A percentile compares a stretch with the other conserved stretches of the same genome.
Evolutionary conservation across 331 rosid species (phyloP).

Genomic region (Erythrophleum ivorense): DNA sequence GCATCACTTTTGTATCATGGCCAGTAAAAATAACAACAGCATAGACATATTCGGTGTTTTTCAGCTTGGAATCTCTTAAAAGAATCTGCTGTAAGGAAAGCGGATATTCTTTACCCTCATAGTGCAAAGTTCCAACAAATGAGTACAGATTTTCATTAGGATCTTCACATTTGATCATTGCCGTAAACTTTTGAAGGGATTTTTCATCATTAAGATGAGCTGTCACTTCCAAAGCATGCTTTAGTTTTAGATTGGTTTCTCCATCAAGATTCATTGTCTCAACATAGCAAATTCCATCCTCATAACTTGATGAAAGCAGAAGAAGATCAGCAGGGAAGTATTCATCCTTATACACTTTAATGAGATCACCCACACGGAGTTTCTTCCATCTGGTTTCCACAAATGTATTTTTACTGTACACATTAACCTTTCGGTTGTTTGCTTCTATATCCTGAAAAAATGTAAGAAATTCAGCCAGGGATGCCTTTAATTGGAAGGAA

Average conservation of each 20-base stretch:
- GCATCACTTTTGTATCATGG: constrained; percentile 86
- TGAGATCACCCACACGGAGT: constrained; percentile 77
- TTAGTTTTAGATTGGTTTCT: constrained; percentile 86
- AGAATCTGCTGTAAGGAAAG: constrained; percentile 82
- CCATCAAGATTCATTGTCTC: constrained; percentile 95
- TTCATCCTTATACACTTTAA: constrained; percentile 75
- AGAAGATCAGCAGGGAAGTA: constrained; percentile 87
- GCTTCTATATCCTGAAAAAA: constrained; percentile 75
- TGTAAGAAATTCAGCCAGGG: constrained; percentile 33
- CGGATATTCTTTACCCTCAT: constrained; percentile 51
- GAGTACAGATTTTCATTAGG: constrained; percentile 87
- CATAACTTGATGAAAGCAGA: constrained; percentile 74
- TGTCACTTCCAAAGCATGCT: constrained; percentile 72
- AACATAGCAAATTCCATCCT: constrained; percentile 83
- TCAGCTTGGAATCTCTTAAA: constrained; percentile 86
- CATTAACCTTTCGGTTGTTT: constrained; percentile 67
- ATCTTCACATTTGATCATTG: constrained; percentile 77
- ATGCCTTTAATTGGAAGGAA: constrained; percentile 10
- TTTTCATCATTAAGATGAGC: constrained; percentile 56
- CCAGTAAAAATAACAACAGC: constrained; percentile 83
- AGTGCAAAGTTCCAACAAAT: constrained; percentile 65
- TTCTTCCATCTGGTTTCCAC: constrained; percentile 77
- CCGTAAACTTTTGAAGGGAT: constrained; percentile 58
- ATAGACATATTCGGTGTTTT: constrained; percentile 69
- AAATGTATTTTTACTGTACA: constrained; percentile 58